Conservation (phyloP, 768 basidiomycete species). For the Mrakia blollopis region DNA sequence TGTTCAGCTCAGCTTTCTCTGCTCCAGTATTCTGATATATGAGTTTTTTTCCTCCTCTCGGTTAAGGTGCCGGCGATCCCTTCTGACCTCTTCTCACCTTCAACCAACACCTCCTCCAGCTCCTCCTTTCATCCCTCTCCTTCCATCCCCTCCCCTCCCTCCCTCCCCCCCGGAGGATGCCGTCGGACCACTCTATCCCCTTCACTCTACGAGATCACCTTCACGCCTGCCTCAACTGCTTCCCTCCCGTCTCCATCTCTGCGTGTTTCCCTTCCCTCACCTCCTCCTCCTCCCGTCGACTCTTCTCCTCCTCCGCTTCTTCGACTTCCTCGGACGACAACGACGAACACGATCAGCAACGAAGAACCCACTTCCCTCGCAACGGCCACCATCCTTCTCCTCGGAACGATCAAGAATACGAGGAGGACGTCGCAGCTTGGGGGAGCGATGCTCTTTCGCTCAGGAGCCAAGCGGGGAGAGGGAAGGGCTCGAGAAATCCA, state of each 20-base stretch:
- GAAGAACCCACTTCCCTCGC: not conserved
- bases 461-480: not conserved
- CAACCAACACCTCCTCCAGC: too few relatives aligned
- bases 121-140: not conserved
- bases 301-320: constrained; percentile 9
- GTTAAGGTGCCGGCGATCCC: too few relatives aligned
- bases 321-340: not conserved
- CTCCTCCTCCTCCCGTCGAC: constrained; percentile 8
- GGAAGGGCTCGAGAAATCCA: not conserved
- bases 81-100: too few relatives aligned
- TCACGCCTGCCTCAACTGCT: constrained; percentile 11
- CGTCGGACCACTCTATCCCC: not conserved
- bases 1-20: too few relatives aligned
- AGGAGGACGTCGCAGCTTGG: constrained; percentile 20
- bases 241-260: constrained; percentile 2
- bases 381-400: not conserved
- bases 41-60: too few relatives aligned
- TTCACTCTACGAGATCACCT: constrained; percentile 11
- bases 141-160: not conserved
- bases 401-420: not conserved
- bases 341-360: not conserved
- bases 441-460: constrained; percentile 20
- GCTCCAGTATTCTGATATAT: too few relatives aligned
- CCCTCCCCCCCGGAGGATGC: not conserved
- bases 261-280: not conserved